A percentile compares a stretch with the other conserved stretches of the same genome.
Evolutionary conservation across 108 stramenopile species (phyloP).

Genomic region (Pseudonitzschia multistriata): DNA sequence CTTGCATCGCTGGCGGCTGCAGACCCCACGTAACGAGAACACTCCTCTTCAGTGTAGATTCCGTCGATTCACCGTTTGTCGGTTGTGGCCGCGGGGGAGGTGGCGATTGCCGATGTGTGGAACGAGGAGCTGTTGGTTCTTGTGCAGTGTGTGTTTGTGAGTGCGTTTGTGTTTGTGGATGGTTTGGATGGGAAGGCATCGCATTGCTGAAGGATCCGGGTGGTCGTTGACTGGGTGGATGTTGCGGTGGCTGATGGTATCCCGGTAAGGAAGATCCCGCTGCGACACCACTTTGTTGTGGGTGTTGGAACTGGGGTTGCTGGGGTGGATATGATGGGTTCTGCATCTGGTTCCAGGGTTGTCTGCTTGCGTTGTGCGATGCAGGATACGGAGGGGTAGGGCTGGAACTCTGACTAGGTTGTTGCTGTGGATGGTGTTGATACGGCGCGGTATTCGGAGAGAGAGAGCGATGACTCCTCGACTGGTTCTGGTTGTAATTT

Average conservation of each 20-base stretch:
- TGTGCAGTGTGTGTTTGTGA: constrained; percentile 7
- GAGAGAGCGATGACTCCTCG: not conserved
- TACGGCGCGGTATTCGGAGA: not conserved
- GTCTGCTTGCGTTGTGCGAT: not conserved
- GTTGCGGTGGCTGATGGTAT: constrained; percentile 20
- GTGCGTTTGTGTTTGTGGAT: not conserved
- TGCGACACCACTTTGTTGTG: not conserved
- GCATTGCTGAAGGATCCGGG: constrained; percentile 4
- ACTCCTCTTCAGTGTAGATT: constrained; percentile 52
- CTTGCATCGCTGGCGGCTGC: constrained; percentile 70
- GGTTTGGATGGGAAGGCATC: not conserved
- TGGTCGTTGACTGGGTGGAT: constrained; percentile 29
- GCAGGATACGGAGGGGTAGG: not conserved
- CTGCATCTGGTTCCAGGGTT: not conserved
- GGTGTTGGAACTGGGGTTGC: not conserved
- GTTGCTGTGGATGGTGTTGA: constrained; percentile 40
- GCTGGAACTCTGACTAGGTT: constrained; percentile 22
- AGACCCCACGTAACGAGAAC: constrained; percentile 81
- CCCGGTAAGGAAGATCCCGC: not conserved
- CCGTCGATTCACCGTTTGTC: constrained; percentile 38
- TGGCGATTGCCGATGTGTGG: constrained; percentile 36
- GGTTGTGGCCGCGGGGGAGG: constrained; percentile 31
- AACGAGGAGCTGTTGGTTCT: not conserved
- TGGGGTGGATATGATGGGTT: not conserved
- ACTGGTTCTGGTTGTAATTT: not conserved